A percentile compares a stretch with the other conserved stretches of the same genome.
These are phyloP conservation scores for Globisporangium cylindrosporum DNA, from an alignment of 352 stramenopile genomes.

Conservation along the genomic window DNA sequence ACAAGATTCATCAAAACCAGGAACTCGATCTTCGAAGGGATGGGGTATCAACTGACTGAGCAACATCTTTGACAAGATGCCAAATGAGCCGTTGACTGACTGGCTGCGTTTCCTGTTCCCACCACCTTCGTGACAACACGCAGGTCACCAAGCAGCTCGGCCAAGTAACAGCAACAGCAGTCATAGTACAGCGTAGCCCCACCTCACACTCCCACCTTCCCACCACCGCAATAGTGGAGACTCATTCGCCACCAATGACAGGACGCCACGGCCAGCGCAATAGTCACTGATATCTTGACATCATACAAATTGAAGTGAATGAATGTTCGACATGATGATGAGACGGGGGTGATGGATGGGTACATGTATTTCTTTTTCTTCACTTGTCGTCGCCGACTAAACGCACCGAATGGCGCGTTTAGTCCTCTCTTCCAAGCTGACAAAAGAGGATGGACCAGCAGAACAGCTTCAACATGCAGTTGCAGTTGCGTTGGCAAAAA, in stretches of 20 bases:
- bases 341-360: not conserved
- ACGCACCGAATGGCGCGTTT: not conserved
- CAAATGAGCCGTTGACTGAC: not conserved
- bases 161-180: not conserved
- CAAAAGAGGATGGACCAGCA: not conserved
- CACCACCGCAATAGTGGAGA: not conserved
- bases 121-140: not conserved
- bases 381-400: not conserved
- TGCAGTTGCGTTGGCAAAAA: not conserved
- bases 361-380: not conserved
- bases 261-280: not conserved
- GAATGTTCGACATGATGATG: not conserved
- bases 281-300: not conserved
- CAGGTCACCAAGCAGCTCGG: not conserved
- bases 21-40: not conserved
- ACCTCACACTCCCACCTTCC: not conserved
- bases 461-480: conserved; percentile 1
- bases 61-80: not conserved
- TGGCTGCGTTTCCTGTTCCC: not conserved
- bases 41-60: not conserved
- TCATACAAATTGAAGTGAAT: not conserved
- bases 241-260: not conserved
- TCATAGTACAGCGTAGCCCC: not conserved
- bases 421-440: not conserved
- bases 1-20: not conserved